phyloP scores from a whole-genome alignment of 805 yeast genomes.

The Candida bentonensis region DNA sequence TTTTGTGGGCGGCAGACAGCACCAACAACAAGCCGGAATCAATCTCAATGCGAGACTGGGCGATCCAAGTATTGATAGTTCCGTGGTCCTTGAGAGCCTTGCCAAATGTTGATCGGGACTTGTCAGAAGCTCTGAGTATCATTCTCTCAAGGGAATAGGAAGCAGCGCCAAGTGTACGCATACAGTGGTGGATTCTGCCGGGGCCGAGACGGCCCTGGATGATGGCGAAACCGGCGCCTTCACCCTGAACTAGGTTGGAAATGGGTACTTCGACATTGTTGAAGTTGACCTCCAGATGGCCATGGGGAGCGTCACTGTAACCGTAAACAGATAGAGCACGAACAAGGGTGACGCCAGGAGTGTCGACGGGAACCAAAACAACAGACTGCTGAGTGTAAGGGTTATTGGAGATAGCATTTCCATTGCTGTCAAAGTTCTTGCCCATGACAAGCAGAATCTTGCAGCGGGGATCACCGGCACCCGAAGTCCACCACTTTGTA shows the following conservation, averaged over 20 bases:
- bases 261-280: conserved; percentile 33
- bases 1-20: conserved; percentile 45
- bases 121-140: conserved; percentile 32
- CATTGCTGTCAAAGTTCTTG: conserved; percentile 25
- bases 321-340: conserved; percentile 45
- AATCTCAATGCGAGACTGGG: conserved; percentile 39
- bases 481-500: conserved; percentile 58
- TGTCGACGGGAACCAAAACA: conserved; percentile 37
- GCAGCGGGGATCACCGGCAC: conserved; percentile 56
- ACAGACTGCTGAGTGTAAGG: conserved; percentile 43
- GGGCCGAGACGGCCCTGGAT: conserved; percentile 55
- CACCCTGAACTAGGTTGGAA: conserved; percentile 30
- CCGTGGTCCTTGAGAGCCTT: conserved; percentile 36
- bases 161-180: conserved; percentile 50
- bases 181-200: conserved; percentile 59
- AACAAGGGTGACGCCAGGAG: conserved; percentile 34
- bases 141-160: conserved; percentile 38
- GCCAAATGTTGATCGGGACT: conserved; percentile 39
- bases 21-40: conserved; percentile 41
- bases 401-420: conserved; percentile 7
- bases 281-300: conserved; percentile 50
- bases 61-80: conserved; percentile 33
- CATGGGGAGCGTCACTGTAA: conserved; percentile 58
- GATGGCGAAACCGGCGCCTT: conserved; percentile 47
- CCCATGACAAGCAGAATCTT: conserved; percentile 40